phyloP scores from a whole-genome alignment of 2,329 filamentous ascomycete species.

The Sclerotinia spermophila region DNA sequence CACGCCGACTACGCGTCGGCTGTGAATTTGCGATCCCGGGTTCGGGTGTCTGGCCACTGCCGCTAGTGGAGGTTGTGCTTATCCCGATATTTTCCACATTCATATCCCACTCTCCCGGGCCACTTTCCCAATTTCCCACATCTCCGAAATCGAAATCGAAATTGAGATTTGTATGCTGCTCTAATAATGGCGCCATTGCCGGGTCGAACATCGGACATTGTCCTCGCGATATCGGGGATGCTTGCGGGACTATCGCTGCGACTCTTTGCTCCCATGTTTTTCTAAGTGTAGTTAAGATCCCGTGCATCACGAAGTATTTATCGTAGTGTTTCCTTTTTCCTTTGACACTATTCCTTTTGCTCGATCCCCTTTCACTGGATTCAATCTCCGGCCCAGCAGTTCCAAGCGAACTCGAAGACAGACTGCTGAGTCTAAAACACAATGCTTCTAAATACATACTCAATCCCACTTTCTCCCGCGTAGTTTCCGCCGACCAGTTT shows the following conservation, averaged over 20 bases:
- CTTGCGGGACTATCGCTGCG: not conserved
- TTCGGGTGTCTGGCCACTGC: not conserved
- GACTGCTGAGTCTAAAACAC: constrained; percentile 28
- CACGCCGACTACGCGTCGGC: not conserved
- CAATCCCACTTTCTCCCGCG: constrained; percentile 29
- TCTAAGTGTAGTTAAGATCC: constrained; percentile 3
- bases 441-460: constrained; percentile 35
- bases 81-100: not conserved
- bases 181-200: not conserved
- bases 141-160: constrained; percentile 28
- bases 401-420: constrained; percentile 16
- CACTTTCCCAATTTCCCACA: not conserved
- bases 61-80: not conserved
- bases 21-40: not conserved
- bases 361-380: not conserved
- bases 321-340: not conserved
- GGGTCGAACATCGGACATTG: constrained; percentile 15
- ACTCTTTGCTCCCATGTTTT: constrained; percentile 4
- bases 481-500: constrained; percentile 28
- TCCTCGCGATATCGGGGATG: not conserved
- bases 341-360: not conserved
- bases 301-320: not conserved
- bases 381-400: not conserved
- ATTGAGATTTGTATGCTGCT: not conserved
- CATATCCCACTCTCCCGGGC: not conserved